Percentiles rank a stretch among this genome's conserved stretches.
These are phyloP conservation scores for Yarrowia hollandica DNA, from an alignment of 805 yeast species.

Conservation along the genomic window DNA sequence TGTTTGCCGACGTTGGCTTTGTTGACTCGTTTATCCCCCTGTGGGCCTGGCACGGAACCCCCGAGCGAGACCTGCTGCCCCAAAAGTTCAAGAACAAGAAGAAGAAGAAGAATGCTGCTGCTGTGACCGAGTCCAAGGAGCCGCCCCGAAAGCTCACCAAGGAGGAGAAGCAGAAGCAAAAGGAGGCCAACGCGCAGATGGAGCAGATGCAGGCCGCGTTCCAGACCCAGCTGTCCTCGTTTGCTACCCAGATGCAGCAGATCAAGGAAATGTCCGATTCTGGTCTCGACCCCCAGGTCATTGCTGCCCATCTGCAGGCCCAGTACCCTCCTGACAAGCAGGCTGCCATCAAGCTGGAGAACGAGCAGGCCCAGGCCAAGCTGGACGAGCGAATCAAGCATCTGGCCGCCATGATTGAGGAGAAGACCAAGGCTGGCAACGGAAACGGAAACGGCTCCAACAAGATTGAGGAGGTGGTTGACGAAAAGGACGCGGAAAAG, in stretches of 20 bases:
- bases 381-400: not conserved
- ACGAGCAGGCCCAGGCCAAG: slow-evolving; percentile 24
- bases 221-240: slow-evolving; percentile 2
- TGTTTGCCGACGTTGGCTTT: slow-evolving; percentile 93
- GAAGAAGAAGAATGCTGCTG: slow-evolving; percentile 32
- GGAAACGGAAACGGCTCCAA: not conserved
- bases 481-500: slow-evolving; percentile 5
- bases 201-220: slow-evolving; percentile 29
- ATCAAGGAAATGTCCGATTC: slow-evolving; percentile 30
- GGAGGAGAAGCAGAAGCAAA: slow-evolving; percentile 32
- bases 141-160: slow-evolving; percentile 31
- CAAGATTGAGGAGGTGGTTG: slow-evolving; percentile 7
- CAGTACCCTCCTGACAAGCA: slow-evolving; percentile 15
- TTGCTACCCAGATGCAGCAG: slow-evolving; percentile 8
- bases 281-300: slow-evolving; percentile 14
- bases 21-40: slow-evolving; percentile 86
- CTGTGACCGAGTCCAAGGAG: slow-evolving; percentile 4
- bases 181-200: slow-evolving; percentile 24
- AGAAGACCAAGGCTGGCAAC: not conserved
- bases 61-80: slow-evolving; percentile 33
- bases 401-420: not conserved
- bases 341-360: slow-evolving; percentile 23
- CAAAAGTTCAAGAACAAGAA: slow-evolving; percentile 33
- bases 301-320: slow-evolving; percentile 23
- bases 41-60: slow-evolving; percentile 73